Base-by-base conservation (phyloP, 306 rosid genomes). In the Rosa multiflora region DNA sequence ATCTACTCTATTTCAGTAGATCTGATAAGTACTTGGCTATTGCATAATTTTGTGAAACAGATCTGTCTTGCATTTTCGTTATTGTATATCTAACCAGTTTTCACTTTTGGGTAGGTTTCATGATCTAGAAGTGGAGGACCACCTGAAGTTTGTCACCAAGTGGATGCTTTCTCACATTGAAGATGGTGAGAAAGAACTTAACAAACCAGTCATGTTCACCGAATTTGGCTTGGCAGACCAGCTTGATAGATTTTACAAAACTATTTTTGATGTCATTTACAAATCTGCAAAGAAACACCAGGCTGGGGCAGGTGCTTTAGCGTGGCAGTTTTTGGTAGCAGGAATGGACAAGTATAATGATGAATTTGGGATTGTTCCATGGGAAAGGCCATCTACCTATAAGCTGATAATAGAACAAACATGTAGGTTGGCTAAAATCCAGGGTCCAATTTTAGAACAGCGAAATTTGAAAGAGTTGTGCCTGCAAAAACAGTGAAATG, bases 141-240 rank as follows among this genome's bases (percentile, higher is more conserved):
- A 87, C 52, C 88, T 96, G 70, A 83, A 84, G 75, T 96, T 88
- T 74, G 89, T 96, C 11, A 81, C 89, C 48, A 91, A 96, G 87
- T 96, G 99, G 99, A 91, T 90, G 97, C 83, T 52, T 67, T 93
- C 99, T 64, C 99, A 96, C 89, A 96, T 96, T 53, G 96, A 93
- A 83, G 99, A 96, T 64, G 93, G 99, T 53, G 89, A 91, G 78
- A 89, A 73, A 76, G 89, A 82, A 68, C 83, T 96, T 87, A 87
- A 86, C 42, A 96, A 86, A 82, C 99, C 99, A 9, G 88, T 96
- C 72, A 78, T 96, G 92, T 96, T 93, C 85, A 91, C 99, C 4
- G 99, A 95, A 80, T 95, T 83, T 20, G 98, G 99, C 29, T 81
- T 90, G 81, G 91, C 99, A 48, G 86, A 90, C 89, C 76, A 96